These are phyloP conservation scores for Aegle marmelos DNA, from an alignment of 345 rosid genomes.

Conservation along the genomic window DNA sequence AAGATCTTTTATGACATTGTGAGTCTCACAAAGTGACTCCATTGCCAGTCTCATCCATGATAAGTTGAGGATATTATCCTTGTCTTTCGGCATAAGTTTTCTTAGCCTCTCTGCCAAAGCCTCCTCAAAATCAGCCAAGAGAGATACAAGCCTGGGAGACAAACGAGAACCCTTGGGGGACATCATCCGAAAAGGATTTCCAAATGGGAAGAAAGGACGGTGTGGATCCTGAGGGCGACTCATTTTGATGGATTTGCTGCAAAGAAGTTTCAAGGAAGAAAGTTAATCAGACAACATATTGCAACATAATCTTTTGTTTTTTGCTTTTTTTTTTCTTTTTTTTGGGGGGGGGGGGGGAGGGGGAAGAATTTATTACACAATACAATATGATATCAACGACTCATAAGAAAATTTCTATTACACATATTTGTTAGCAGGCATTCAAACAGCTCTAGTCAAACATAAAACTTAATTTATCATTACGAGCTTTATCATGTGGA, in stretches of 20 bases:
- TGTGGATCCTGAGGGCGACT: slow-evolving; percentile 77
- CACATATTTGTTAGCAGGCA: neutral
- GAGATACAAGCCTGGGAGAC: slow-evolving; percentile 46
- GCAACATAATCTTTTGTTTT: neutral
- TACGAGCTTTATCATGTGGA: neutral
- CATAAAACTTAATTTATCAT: neutral
- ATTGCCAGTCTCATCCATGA: slow-evolving; percentile 85
- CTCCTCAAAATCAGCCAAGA: slow-evolving; percentile 58
- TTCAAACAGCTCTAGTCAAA: neutral
- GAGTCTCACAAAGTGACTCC: slow-evolving; percentile 76
- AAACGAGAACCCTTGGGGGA: slow-evolving; percentile 74
- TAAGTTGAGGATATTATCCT: slow-evolving; percentile 61
- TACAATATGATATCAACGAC: neutral
- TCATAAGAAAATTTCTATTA: neutral
- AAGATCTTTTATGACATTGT: slow-evolving; percentile 54
- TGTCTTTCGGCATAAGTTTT: slow-evolving; percentile 59
- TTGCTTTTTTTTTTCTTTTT: no score
- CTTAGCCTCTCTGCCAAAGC: slow-evolving; percentile 57
- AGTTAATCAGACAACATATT: neutral
- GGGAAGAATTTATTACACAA: no score
- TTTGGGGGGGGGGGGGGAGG: no score
- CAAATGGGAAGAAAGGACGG: slow-evolving; percentile 71
- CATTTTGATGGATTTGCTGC: slow-evolving; percentile 53
- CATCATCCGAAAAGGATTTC: slow-evolving; percentile 77
- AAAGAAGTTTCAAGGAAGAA: neutral